Conservation (phyloP, 768 basidiomycete genomes). For the Leccinum longicurvipes region DNA sequence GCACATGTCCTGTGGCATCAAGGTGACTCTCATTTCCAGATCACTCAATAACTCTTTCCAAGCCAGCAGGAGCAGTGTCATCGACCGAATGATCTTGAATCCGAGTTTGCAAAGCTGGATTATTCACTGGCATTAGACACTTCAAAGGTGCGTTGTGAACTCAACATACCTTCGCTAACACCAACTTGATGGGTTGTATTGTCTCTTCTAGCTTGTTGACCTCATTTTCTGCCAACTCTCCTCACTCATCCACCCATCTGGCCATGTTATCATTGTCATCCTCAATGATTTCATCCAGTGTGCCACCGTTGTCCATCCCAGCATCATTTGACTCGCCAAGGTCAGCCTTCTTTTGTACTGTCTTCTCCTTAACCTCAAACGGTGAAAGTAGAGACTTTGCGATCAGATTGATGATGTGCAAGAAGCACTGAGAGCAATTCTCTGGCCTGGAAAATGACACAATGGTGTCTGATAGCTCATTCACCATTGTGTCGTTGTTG, state of each 20-base stretch:
- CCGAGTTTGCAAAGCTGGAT: background rate
- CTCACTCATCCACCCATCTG: no score
- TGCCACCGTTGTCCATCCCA: no score
- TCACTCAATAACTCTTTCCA: background rate
- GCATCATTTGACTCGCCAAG: no score
- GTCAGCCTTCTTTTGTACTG: no score
- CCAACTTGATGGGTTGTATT: background rate
- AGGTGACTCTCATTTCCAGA: background rate
- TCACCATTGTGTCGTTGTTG: background rate
- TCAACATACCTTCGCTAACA: background rate
- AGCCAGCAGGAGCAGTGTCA: background rate
- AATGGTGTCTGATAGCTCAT: background rate
- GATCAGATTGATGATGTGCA: background rate
- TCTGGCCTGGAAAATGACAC: no score
- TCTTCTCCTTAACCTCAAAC: no score
- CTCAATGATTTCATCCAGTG: no score
- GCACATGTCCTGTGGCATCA: background rate
- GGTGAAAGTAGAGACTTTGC: no score
- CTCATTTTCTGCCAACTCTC: background rate
- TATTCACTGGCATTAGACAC: no score
- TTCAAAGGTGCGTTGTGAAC: background rate
- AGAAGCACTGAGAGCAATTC: no score
- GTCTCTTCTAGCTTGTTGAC: background rate
- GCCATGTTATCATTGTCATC: no score
- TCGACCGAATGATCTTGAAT: background rate